A percentile compares a stretch with the other conserved stretches of the same genome.
Conservation (phyloP, 2,329 filamentous ascomycete genomes). For the Curvularia verruculosa region DNA sequence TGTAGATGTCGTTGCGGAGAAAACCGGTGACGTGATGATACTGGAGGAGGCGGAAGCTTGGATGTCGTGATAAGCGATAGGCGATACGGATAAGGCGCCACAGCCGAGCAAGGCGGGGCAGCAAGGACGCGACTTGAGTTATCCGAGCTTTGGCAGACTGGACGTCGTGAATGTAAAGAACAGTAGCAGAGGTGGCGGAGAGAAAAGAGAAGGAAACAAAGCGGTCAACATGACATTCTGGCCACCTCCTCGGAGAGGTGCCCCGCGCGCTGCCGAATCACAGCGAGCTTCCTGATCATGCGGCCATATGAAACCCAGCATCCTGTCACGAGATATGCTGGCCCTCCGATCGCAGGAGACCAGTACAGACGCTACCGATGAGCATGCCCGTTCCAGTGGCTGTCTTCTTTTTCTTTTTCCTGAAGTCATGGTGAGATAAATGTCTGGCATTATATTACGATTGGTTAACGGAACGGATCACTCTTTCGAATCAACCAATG, state of each 20-base stretch:
- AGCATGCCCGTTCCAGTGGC: neutral
- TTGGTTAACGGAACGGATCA: neutral
- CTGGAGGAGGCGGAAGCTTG: constrained; percentile 16
- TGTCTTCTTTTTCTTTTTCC: neutral
- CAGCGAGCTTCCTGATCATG: constrained; percentile 22
- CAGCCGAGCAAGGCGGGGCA: constrained; percentile 25
- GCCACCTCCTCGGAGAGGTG: neutral
- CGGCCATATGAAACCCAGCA: constrained; percentile 12
- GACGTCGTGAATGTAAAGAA: neutral
- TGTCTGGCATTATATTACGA: neutral
- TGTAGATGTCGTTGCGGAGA: constrained; percentile 7
- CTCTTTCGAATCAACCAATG: neutral
- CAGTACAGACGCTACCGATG: neutral
- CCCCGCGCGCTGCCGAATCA: constrained; percentile 13
- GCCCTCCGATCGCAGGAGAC: constrained; percentile 20
- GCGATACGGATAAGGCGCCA: constrained; percentile 21
- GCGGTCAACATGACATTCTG: neutral
- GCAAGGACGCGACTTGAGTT: constrained; percentile 7
- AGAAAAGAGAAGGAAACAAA: neutral
- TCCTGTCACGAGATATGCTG: constrained; percentile 34
- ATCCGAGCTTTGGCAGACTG: neutral
- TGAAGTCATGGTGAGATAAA: neutral
- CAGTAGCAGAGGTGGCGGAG: neutral
- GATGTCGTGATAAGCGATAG: constrained; percentile 31
- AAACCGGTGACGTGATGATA: constrained; percentile 33